A percentile compares a stretch with the other conserved stretches of the same genome.
Conservation (phyloP, 345 rosid genomes). For the Moricandia moricandioides region DNA sequence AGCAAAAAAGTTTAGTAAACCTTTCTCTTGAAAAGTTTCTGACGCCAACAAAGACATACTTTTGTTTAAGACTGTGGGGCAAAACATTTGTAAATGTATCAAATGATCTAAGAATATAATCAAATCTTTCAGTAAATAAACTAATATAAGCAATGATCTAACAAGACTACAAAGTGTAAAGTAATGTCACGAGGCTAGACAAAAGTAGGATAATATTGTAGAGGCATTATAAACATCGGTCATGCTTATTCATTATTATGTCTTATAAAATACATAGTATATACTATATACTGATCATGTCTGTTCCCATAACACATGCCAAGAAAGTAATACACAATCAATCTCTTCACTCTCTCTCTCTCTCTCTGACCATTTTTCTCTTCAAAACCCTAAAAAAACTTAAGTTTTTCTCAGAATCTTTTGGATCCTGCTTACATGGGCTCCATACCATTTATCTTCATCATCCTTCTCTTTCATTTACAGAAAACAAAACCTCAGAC, state of each 20-base stretch:
- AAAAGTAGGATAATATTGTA: constrained; percentile 15
- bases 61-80: background rate
- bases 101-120: constrained; percentile 1
- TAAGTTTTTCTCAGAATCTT: background rate
- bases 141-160: constrained; percentile 25
- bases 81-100: constrained; percentile 1
- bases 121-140: background rate
- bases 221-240: constrained; percentile 28
- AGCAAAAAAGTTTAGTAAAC: background rate
- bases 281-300: constrained; percentile 31
- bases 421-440: constrained; percentile 33
- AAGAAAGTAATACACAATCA: constrained; percentile 34
- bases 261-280: constrained; percentile 22
- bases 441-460: constrained; percentile 28
- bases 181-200: constrained; percentile 32
- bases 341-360: constrained; percentile 17
- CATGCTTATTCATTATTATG: constrained; percentile 38
- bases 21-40: background rate
- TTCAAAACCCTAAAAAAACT: constrained; percentile 7
- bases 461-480: constrained; percentile 22
- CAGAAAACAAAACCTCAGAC: constrained; percentile 43
- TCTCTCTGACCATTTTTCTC: background rate
- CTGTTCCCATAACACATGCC: constrained; percentile 37
- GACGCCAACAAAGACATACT: background rate
- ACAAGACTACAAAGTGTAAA: constrained; percentile 30